These are phyloP conservation scores for Ceratocystis eucalypticola DNA, from an alignment of 2,329 filamentous ascomycete species.

Conservation along the genomic window DNA sequence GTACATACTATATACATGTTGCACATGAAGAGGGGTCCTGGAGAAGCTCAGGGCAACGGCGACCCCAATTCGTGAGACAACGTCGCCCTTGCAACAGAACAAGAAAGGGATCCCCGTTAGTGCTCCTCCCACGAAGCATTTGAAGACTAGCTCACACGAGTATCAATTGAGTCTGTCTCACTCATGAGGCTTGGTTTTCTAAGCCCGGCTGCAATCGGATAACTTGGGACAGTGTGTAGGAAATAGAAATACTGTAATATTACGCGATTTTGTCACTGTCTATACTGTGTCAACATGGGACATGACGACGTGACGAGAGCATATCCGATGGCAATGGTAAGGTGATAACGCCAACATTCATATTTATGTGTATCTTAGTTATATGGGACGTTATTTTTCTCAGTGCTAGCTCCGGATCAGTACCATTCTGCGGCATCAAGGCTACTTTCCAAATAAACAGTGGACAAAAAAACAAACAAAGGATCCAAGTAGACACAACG, in stretches of 20 bases:
- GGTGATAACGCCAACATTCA: too few relatives aligned
- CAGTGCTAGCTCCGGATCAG: too few relatives aligned
- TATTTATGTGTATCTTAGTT: too few relatives aligned
- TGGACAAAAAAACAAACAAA: constrained; percentile 5
- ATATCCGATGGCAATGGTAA: too few relatives aligned
- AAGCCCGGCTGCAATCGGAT: constrained; percentile 2
- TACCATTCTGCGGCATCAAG: not conserved
- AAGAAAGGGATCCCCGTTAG: not conserved
- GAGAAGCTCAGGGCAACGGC: not conserved
- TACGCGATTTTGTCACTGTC: not conserved
- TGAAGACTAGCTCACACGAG: not conserved
- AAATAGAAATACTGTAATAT: not conserved
- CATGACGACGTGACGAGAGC: too few relatives aligned
- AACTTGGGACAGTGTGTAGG: not conserved
- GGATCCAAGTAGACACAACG: not conserved
- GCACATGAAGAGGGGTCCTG: not conserved
- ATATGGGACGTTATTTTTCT: too few relatives aligned
- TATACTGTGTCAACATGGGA: too few relatives aligned
- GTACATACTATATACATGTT: not conserved
- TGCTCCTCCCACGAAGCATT: not conserved
- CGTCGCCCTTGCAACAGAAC: not conserved
- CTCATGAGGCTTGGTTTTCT: not conserved
- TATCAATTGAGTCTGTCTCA: not conserved
- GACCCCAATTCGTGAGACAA: not conserved
- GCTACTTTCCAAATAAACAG: not conserved